Conservation (phyloP, 1,284 basidiomycete genomes). For the Hortiboletus rubellus region DNA sequence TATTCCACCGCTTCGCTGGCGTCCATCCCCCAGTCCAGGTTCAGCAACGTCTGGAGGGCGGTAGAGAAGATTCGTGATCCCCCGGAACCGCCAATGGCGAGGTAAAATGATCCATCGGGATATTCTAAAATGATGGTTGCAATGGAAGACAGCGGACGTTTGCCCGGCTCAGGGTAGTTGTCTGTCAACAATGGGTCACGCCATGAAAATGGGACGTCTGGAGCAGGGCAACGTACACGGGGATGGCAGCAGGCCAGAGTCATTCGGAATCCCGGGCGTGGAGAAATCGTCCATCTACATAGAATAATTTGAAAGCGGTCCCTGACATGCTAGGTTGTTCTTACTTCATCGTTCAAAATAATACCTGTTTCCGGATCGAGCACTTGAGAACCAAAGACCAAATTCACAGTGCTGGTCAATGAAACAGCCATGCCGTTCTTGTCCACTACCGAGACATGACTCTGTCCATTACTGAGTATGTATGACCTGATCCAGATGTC, state of each 20-base stretch:
- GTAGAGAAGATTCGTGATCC: too few relatives aligned
- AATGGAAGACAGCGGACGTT: too few relatives aligned
- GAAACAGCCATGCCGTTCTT: conserved; percentile 82
- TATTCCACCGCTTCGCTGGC: neutral
- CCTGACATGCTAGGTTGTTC: neutral
- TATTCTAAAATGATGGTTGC: neutral
- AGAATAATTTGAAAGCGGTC: conserved; percentile 7
- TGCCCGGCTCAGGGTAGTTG: too few relatives aligned
- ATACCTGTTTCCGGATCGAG: conserved; percentile 85
- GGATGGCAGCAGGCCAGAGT: neutral
- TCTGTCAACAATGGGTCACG: too few relatives aligned
- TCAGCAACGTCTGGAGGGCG: neutral
- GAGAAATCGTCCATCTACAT: neutral
- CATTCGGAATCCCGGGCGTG: neutral
- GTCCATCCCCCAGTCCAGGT: neutral
- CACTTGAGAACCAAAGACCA: conserved; percentile 84
- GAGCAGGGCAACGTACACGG: neutral
- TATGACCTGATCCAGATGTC: neutral
- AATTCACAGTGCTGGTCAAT: conserved; percentile 86
- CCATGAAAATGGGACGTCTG: neutral
- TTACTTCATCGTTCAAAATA: conserved; percentile 79
- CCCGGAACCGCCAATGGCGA: neutral
- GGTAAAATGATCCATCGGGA: too few relatives aligned
- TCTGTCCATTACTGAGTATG: conserved; percentile 43
- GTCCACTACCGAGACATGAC: conserved; percentile 82